Percentiles rank a stretch among this genome's conserved stretches.
Conservation (phyloP, 139 green algal genomes). For the Volvox africanus region DNA sequence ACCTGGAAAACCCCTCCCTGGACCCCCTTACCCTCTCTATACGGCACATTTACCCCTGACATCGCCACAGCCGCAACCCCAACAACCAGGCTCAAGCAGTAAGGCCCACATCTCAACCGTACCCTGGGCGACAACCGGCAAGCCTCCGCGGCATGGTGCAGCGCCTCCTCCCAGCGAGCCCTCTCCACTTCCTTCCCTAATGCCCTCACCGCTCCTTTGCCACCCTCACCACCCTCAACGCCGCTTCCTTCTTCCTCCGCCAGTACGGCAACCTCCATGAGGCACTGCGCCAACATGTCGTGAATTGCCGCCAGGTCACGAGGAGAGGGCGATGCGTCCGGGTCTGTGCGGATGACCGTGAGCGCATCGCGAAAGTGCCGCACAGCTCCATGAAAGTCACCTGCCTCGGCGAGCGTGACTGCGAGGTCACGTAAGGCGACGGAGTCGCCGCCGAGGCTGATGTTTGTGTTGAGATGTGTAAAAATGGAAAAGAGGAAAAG, state of each 20-base stretch:
- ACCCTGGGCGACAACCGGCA: constrained; percentile 37
- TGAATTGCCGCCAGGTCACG: constrained; percentile 24
- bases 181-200: not conserved
- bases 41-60: too few species aligned
- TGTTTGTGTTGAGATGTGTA: not conserved
- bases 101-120: too few species aligned
- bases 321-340: not conserved
- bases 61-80: too few species aligned
- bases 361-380: constrained; percentile 30
- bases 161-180: constrained; percentile 26
- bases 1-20: too few species aligned
- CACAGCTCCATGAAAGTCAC: constrained; percentile 44
- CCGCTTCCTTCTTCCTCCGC: not conserved
- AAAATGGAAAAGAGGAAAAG: too few species aligned
- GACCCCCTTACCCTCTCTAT: too few species aligned
- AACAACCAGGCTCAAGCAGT: too few species aligned
- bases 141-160: constrained; percentile 31
- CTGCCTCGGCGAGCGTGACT: constrained; percentile 48
- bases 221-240: not conserved
- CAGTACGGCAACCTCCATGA: constrained; percentile 40
- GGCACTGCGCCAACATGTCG: constrained; percentile 61
- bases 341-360: not conserved
- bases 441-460: not conserved
- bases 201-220: not conserved
- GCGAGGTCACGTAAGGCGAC: constrained; percentile 1